phyloP scores from a whole-genome alignment of 2,329 filamentous ascomycete species.

The Helotiales sp. region DNA sequence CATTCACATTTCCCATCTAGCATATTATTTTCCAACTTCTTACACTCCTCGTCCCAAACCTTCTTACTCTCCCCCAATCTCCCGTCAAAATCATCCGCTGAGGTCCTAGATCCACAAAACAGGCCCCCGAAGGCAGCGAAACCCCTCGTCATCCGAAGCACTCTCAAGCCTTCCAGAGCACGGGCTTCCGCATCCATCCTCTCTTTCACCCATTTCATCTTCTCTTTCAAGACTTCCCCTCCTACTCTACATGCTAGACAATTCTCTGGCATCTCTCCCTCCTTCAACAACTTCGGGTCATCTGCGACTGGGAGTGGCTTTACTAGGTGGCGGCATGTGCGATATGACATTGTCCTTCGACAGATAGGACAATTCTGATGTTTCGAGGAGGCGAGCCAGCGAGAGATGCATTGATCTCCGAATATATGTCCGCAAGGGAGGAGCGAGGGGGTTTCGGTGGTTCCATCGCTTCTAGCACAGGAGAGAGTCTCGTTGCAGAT shows the following conservation, averaged over 20 bases:
- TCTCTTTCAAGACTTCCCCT: slow-evolving; percentile 8
- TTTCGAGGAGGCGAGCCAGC: slow-evolving; percentile 28
- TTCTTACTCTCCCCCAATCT: slow-evolving; percentile 21
- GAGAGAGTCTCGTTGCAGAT: slow-evolving; percentile 25
- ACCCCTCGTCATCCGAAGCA: background rate
- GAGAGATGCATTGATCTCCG: slow-evolving; percentile 27
- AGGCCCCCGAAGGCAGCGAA: background rate
- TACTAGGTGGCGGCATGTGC: background rate
- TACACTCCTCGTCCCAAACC: slow-evolving; percentile 19
- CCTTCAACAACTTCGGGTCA: slow-evolving; percentile 12
- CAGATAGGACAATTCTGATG: slow-evolving; percentile 30
- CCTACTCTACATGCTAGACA: slow-evolving; percentile 27
- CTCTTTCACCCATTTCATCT: slow-evolving; percentile 14
- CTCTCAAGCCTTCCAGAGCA: slow-evolving; percentile 17
- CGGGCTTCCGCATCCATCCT: slow-evolving; percentile 18
- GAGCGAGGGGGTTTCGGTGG: slow-evolving; percentile 19
- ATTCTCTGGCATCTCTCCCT: slow-evolving; percentile 24
- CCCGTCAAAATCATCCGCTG: background rate
- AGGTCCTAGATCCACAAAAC: background rate
- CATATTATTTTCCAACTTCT: slow-evolving; percentile 19
- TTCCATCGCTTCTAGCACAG: slow-evolving; percentile 9
- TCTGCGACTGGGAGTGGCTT: background rate
- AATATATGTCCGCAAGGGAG: slow-evolving; percentile 32
- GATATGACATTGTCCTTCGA: slow-evolving; percentile 24
- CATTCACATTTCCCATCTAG: slow-evolving; percentile 30